Evolutionary conservation across 2,329 filamentous ascomycete genomes (phyloP), one percentile per base, ranked within the genome.

Genomic region (Ascocoryne sarcoides): DNA sequence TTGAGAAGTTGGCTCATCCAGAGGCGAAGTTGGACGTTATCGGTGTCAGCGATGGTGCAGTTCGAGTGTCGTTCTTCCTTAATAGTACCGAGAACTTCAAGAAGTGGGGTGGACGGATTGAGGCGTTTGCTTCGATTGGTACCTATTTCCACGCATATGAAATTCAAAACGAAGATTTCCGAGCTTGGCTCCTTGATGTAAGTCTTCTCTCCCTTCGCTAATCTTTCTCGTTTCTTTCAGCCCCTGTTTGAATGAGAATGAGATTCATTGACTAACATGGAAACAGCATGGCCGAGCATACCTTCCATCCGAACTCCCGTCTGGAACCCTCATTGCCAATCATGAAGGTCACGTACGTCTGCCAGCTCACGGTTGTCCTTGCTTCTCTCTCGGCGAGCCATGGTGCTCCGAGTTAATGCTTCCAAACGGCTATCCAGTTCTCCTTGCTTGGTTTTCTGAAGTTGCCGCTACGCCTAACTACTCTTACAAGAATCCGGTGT

Each of bases 11-110:
- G 4, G 62, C 75, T 0, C 54, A 63, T 0, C 41, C 63, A 0
- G 59, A 69, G 1, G 75, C 77, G 0, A 70, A 68, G 32, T 55
- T 94, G 15, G 79, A 88, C 55, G 58, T 95, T 21, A 68, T 95
- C 35, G 84, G 75, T 1, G 64, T 92, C 12, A 78, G 82, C 2
- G 76, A 83, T 40, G 79, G 78, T 3, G 79, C 77, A 0, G 69
- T 79, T 21, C 63, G 68, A 2, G 65, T 77, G 0, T 60, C 80
- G 19, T 54, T 62, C 10, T 80, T 82, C 46, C 65, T 92, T 8
- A 69, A 78, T 26, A 49, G 68, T 3, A 57, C 73, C 8, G 67
- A 65, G 59, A 70, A 65, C 56, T 81, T 73, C 69, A 43, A 48
- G 3, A 54, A 40, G 14, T 68, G 71, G 62, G 63, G 64, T 1